These are phyloP conservation scores for Guyanaporus albipodus DNA, from an alignment of 768 basidiomycete genomes.

Conservation along the genomic window DNA sequence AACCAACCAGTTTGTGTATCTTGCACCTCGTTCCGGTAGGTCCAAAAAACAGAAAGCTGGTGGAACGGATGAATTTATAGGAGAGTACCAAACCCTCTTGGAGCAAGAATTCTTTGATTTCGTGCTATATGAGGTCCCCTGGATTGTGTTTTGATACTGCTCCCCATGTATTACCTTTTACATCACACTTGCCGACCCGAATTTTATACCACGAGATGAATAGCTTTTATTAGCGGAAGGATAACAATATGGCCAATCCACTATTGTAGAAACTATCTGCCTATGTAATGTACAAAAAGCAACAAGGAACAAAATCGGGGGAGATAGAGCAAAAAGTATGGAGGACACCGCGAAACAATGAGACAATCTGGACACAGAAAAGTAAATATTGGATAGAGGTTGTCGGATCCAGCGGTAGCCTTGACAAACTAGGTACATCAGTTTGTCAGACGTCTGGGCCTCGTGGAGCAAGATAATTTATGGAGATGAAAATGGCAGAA, in stretches of 20 bases:
- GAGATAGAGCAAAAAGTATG: conserved; percentile 24
- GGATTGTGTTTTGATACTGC: conserved; percentile 61
- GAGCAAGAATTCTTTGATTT: conserved; percentile 97
- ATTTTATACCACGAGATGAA: conserved; percentile 24
- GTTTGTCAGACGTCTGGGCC: conserved; percentile 11
- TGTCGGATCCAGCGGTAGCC: conserved; percentile 13
- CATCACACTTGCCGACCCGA: background rate
- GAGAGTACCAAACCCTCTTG: conserved; percentile 89
- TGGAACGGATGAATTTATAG: conserved; percentile 66
- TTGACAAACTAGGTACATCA: conserved; percentile 5
- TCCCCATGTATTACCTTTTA: background rate
- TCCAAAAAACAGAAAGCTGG: conserved; percentile 34
- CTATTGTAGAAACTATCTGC: conserved; percentile 48
- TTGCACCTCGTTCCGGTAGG: conserved; percentile 62
- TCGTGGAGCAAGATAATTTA: conserved; percentile 14
- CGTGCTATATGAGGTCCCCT: conserved; percentile 89
- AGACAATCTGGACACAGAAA: conserved; percentile 15
- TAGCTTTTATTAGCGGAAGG: conserved; percentile 52
- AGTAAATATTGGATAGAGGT: conserved; percentile 15
- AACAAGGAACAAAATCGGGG: conserved; percentile 17
- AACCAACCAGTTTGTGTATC: conserved; percentile 76
- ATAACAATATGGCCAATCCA: conserved; percentile 62
- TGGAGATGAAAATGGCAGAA: conserved; percentile 8
- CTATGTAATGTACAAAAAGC: conserved; percentile 39
- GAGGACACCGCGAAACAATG: conserved; percentile 12